Evolutionary conservation across 176 grass and related monocot species (phyloP).

Genomic region (Lolium rigidum): DNA sequence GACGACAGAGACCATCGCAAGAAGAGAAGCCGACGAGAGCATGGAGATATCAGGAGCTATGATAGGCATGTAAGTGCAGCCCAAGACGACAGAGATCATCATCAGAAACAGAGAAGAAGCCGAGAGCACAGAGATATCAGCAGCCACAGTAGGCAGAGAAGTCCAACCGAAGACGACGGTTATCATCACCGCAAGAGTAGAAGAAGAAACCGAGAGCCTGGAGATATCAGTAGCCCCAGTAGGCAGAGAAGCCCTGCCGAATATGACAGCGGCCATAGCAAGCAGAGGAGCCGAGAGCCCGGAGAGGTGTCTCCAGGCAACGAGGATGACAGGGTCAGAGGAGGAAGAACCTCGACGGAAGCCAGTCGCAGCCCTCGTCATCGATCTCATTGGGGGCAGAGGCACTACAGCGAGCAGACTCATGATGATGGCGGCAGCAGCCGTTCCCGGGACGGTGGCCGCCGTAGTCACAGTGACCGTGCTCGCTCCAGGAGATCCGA

Average conservation of each 20-base stretch:
- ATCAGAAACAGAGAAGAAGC: conserved; percentile 22
- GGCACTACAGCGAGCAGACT: conserved; percentile 38
- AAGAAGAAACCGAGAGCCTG: conserved; percentile 28
- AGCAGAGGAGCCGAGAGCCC: conserved; percentile 34
- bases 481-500: conserved; percentile 41
- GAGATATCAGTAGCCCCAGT: conserved; percentile 46
- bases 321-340: conserved; percentile 48
- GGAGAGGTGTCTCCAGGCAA: conserved; percentile 52
- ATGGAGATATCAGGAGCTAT: neutral
- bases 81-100: conserved; percentile 2
- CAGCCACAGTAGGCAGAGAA: conserved; percentile 39
- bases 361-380: conserved; percentile 14
- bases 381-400: conserved; percentile 20
- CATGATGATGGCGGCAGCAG: conserved; percentile 30
- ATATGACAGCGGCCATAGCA: neutral
- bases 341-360: conserved; percentile 38
- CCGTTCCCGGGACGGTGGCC: conserved; percentile 26
- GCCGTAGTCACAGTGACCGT: conserved; percentile 1
- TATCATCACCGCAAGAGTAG: neutral
- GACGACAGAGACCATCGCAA: neutral
- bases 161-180: conserved; percentile 30
- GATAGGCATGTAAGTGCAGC: neutral
- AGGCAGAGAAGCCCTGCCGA: conserved; percentile 16
- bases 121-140: neutral
- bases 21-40: conserved; percentile 32